Conservation (phyloP, 108 stramenopile genomes). For the Phaeodactylum tricornutum region DNA sequence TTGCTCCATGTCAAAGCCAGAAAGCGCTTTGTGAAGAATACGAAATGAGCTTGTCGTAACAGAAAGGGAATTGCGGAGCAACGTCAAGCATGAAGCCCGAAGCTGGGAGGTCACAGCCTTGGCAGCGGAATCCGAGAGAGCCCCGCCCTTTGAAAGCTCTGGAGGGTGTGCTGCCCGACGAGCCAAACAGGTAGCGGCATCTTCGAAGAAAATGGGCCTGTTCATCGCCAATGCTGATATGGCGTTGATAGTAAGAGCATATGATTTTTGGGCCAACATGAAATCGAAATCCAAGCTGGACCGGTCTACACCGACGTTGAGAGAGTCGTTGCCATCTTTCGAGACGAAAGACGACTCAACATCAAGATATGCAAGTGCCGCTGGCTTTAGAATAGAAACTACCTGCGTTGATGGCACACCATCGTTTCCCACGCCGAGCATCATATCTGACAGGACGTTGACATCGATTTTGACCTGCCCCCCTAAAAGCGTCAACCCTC, state of each 20-base stretch:
- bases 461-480: slow-evolving; percentile 78
- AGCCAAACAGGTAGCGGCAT: slow-evolving; percentile 63
- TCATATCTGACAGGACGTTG: slow-evolving; percentile 50
- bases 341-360: slow-evolving; percentile 45
- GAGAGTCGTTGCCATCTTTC: not conserved
- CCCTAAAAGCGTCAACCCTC: slow-evolving; percentile 68
- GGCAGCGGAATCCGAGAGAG: slow-evolving; percentile 27
- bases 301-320: slow-evolving; percentile 20
- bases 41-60: slow-evolving; percentile 56
- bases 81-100: slow-evolving; percentile 66
- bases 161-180: slow-evolving; percentile 65
- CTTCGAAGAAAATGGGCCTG: slow-evolving; percentile 72
- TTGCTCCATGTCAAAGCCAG: slow-evolving; percentile 48
- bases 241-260: slow-evolving; percentile 76
- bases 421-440: slow-evolving; percentile 23
- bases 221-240: slow-evolving; percentile 61
- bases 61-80: slow-evolving; percentile 72
- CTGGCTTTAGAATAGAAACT: slow-evolving; percentile 70
- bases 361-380: slow-evolving; percentile 72
- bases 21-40: slow-evolving; percentile 47
- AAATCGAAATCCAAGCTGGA: slow-evolving; percentile 63
- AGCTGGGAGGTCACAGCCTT: slow-evolving; percentile 53
- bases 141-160: slow-evolving; percentile 18
- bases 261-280: slow-evolving; percentile 68
- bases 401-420: slow-evolving; percentile 51